These are phyloP conservation scores for Cladosporium oxysporum DNA, from an alignment of 2,329 filamentous ascomycete species.

Conservation along the genomic window DNA sequence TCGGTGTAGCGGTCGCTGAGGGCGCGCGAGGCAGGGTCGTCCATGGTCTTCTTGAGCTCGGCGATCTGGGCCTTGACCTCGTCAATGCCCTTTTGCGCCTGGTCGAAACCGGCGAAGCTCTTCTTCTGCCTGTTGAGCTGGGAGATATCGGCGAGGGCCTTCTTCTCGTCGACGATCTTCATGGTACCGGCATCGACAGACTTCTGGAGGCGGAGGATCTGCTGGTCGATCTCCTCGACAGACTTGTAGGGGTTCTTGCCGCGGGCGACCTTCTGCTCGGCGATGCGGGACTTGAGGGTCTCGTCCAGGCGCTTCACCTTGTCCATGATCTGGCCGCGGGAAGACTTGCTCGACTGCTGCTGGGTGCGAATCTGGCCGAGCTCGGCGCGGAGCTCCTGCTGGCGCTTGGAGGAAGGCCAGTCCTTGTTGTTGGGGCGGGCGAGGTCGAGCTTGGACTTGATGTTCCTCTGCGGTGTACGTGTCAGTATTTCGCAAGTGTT, in stretches of 20 bases:
- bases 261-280: conserved; percentile 83
- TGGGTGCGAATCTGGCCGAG: conserved; percentile 81
- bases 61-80: conserved; percentile 84
- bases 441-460: conserved; percentile 85
- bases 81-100: conserved; percentile 84
- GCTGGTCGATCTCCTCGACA: conserved; percentile 80
- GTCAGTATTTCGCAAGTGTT: conserved; percentile 21
- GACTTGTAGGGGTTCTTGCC: conserved; percentile 82
- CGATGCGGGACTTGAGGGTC: conserved; percentile 79
- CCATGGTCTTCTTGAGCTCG: conserved; percentile 82
- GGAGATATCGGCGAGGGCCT: conserved; percentile 80
- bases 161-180: conserved; percentile 97
- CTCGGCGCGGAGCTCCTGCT: conserved; percentile 80
- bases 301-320: conserved; percentile 92
- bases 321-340: conserved; percentile 75
- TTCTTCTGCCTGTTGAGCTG: conserved; percentile 86
- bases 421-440: conserved; percentile 81
- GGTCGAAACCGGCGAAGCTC: conserved; percentile 82
- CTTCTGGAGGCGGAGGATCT: conserved; percentile 78
- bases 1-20: conserved; percentile 82
- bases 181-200: conserved; percentile 86
- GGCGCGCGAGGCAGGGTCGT: conserved; percentile 88
- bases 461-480: conserved; percentile 64
- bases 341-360: conserved; percentile 84
- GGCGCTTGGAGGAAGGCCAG: conserved; percentile 76